These are phyloP conservation scores for Aspergillus bertholletiae DNA, from an alignment of 495 filamentous ascomycete genomes.

Conservation along the genomic window DNA sequence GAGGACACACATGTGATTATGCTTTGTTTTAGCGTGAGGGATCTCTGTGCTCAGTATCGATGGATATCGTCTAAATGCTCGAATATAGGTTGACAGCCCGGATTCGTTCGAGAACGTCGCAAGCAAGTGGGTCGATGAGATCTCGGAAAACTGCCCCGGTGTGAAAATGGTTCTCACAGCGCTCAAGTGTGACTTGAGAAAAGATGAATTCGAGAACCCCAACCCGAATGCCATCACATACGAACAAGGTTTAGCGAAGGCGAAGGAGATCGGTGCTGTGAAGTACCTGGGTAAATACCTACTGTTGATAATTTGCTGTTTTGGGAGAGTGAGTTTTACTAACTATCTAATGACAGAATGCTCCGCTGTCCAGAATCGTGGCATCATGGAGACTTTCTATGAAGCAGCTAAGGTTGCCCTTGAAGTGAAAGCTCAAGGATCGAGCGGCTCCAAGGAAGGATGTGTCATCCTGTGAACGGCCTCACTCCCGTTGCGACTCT, in stretches of 20 bases:
- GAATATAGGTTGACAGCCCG: conserved; percentile 73
- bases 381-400: conserved; percentile 97
- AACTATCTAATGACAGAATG: conserved; percentile 62
- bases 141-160: conserved; percentile 92
- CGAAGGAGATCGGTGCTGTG: conserved; percentile 80
- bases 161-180: conserved; percentile 95
- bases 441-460: conserved; percentile 27
- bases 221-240: conserved; percentile 76
- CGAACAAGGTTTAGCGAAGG: conserved; percentile 88
- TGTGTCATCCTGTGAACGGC: conserved; percentile 35
- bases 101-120: conserved; percentile 98
- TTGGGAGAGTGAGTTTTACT: background rate
- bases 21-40: conserved; percentile 84
- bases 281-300: conserved; percentile 73
- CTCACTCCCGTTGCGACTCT: background rate
- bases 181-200: conserved; percentile 92
- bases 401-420: conserved; percentile 96
- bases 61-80: conserved; percentile 5
- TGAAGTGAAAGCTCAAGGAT: conserved; percentile 63
- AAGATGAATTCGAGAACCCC: conserved; percentile 57
- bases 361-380: conserved; percentile 94
- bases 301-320: background rate
- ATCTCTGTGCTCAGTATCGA: background rate
- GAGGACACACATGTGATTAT: conserved; percentile 98
- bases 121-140: conserved; percentile 96